Evolutionary conservation across 176 grass and related monocot genomes (phyloP), one percentile per base, ranked within the genome.

Genomic region (Eleusine coracana): DNA sequence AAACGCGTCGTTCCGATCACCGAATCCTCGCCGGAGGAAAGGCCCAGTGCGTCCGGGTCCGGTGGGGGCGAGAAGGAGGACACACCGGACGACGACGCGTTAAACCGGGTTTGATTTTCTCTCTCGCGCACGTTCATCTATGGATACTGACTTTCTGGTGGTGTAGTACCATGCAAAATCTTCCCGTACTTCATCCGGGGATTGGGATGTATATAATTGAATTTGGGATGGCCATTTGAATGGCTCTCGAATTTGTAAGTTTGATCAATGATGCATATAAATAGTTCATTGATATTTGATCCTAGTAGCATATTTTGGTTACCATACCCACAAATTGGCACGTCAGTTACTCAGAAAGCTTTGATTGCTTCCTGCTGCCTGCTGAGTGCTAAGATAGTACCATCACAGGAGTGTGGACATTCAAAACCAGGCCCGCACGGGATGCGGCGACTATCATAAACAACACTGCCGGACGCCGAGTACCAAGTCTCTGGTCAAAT

Each of bases 21-120:
- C n/a, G 77, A 82, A 28, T 7, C 46, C 1, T 13, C 66, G 9
- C 71, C 10, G 2, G 82, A 52, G 1, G 82, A 52, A 39, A 79
- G 2, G 0, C 58, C 78, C 25, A 70, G 81, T 39, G 86, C 49
- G 7, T 87, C 74, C 20, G 81, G 85, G 1, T 75, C n/a, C 21
- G 16, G 21, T 10, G 74, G 1, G 14, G 72, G 69, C 20, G 76
- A 29, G 29, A 82, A 40, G 50, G 76, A 68, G 44, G 60, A 76
- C 28, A 72, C 44, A 65, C n/a, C 41, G 71, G 80, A 86, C 27
- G 10, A 15, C 25, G 83, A 72, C 59, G 52, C 66, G 81, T 86
- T 83, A 77, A 89, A 92, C 85, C 79, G 87, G 74, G 90, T 94
- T 79, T 92, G 82, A 91, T 68, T 67, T 31, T 77, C 72, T 29